Evolutionary conservation across 1,139 yeast genomes (phyloP), one percentile per base, ranked within the genome.

Genomic region (Diutina rugosa): DNA sequence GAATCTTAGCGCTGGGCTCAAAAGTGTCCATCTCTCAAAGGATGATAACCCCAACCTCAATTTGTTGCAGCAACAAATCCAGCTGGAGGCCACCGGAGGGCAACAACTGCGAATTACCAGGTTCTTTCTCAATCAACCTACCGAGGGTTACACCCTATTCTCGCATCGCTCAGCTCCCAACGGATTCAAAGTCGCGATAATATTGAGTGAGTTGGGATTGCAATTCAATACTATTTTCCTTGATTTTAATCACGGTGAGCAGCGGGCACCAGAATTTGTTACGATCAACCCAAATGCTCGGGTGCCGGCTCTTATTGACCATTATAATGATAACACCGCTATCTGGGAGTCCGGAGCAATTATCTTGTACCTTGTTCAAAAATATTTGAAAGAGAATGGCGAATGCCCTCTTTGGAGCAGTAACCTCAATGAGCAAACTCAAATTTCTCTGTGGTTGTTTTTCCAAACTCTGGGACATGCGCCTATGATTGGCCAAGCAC

Each of bases 391-490:
- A 68, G 95, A 80, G 61, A 81, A 80, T 60, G 90, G 90, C 14
- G 86, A 77, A 57, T 86, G 96, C 65, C 73, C 83, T 21, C 80
- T 91, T 57, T 91, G 96, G 90, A 83, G 95, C 7, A 87, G 83
- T 59, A 87, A 86, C 67, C 69, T 87, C 56, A 77, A 82, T 5
- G 97, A 89, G 63, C 97, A 90, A 72, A 79, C 90, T n/a, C 91
- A 85, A 65, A 89, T 91, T 59, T 79, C 84, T 59, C 83, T 91
- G 21, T 91, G 97, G 97, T 77, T 91, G 55, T 91, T 90, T 67
- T 90, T 90, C 76, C 97, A 91, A 71, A 90, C 97, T 3, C 86
- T 95, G 14, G 97, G 97, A 14, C 97, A 90, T 68, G 96, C 97
- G 0, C 97, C 97, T 32, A 91, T 91, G 96, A 89, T 91, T 64